Conservation (phyloP, 805 yeast species). For the Ogataea zsoltii region DNA sequence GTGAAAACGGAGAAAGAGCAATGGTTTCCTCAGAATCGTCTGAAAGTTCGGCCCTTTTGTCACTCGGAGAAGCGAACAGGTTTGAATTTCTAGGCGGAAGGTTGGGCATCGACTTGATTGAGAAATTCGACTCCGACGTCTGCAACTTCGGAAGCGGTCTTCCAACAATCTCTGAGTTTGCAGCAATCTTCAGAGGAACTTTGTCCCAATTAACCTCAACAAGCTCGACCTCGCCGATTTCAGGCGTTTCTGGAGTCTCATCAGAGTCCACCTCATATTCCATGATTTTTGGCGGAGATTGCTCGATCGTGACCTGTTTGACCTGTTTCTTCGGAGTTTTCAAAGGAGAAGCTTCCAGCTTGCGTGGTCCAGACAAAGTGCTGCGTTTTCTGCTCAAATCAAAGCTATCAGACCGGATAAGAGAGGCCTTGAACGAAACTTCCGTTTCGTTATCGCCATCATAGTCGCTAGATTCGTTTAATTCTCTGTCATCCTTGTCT, state of each 20-base stretch:
- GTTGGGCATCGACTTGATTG: constrained; percentile 36
- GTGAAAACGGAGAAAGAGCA: constrained; percentile 26
- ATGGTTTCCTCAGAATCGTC: constrained; percentile 35
- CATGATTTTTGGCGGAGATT: constrained; percentile 39
- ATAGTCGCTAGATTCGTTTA: background rate
- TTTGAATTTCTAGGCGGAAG: constrained; percentile 21
- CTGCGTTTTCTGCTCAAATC: constrained; percentile 21
- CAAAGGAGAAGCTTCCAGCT: constrained; percentile 20
- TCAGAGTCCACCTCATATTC: constrained; percentile 34
- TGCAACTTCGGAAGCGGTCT: constrained; percentile 40
- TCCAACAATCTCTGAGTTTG: constrained; percentile 8
- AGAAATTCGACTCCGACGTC: constrained; percentile 35
- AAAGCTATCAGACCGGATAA: constrained; percentile 24
- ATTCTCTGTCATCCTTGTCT: constrained; percentile 3
- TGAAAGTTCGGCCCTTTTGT: constrained; percentile 10
- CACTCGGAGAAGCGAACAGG: constrained; percentile 24
- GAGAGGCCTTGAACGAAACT: constrained; percentile 11
- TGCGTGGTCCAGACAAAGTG: constrained; percentile 33
- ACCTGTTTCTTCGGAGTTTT: constrained; percentile 38
- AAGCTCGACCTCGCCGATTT: constrained; percentile 15
- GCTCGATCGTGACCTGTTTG: constrained; percentile 40
- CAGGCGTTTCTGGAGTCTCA: constrained; percentile 13
- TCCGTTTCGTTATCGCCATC: constrained; percentile 3
- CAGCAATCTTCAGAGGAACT: constrained; percentile 19
- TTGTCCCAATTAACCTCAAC: constrained; percentile 31